Conservation (phyloP, 106 monocot species). For the Dendrobium huoshanense region DNA sequence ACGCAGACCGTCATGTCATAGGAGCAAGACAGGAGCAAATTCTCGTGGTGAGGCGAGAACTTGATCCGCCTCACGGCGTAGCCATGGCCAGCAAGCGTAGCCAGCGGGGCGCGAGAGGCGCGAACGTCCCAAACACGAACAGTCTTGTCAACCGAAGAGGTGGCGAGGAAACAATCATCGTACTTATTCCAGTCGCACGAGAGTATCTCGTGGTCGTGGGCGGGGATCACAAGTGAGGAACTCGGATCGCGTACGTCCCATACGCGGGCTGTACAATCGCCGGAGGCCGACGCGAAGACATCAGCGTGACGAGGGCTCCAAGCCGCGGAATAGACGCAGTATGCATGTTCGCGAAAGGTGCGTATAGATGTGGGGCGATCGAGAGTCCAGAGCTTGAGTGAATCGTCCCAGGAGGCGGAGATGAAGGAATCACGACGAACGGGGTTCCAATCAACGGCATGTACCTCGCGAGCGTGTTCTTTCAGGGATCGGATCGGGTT, state of each 20-base stretch:
- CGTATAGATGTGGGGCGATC: slow-evolving; percentile 72
- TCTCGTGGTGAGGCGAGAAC: slow-evolving; percentile 84
- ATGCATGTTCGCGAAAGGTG: slow-evolving; percentile 85
- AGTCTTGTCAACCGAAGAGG: slow-evolving; percentile 78
- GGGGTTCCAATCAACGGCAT: slow-evolving; percentile 92
- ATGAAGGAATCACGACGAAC: slow-evolving; percentile 89
- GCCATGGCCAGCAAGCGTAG: slow-evolving; percentile 68
- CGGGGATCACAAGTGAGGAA: slow-evolving; percentile 65
- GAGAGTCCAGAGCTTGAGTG: slow-evolving; percentile 84
- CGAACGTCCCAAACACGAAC: slow-evolving; percentile 87
- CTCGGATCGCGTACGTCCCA: slow-evolving; percentile 88
- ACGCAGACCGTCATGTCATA: slow-evolving; percentile 88
- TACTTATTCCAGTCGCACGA: slow-evolving; percentile 97
- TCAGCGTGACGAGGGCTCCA: slow-evolving; percentile 90
- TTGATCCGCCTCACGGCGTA: slow-evolving; percentile 70
- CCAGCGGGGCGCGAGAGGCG: slow-evolving; percentile 42
- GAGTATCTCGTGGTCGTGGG: slow-evolving; percentile 87
- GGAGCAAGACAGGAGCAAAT: slow-evolving; percentile 63
- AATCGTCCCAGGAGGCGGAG: slow-evolving; percentile 91
- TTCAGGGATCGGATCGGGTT: slow-evolving; percentile 75
- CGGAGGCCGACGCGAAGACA: slow-evolving; percentile 90
- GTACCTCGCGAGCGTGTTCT: slow-evolving; percentile 90
- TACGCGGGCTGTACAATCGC: slow-evolving; percentile 71
- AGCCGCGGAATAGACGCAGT: slow-evolving; percentile 80
- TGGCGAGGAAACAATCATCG: slow-evolving; percentile 73